phyloP scores from a whole-genome alignment of 495 filamentous ascomycete species.

The Lophiostoma macrostomum region DNA sequence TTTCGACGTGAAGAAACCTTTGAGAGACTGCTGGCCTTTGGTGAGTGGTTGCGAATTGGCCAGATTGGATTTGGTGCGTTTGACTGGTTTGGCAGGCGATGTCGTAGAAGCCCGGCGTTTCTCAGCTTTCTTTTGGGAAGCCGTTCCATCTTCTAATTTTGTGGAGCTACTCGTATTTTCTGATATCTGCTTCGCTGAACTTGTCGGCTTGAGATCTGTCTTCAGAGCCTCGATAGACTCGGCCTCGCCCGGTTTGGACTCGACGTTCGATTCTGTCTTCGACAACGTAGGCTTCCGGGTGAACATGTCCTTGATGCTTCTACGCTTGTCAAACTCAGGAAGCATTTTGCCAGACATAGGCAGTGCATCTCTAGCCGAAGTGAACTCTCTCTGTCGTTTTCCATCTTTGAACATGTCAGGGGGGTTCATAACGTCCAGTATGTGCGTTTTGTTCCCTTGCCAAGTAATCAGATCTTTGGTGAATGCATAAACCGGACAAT shows the following conservation, averaged over 20 bases:
- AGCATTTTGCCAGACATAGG: slow-evolving; percentile 79
- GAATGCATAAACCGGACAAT: slow-evolving; percentile 88
- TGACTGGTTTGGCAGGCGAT: slow-evolving; percentile 7
- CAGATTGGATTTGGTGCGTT: slow-evolving; percentile 38
- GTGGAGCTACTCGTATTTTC: no score
- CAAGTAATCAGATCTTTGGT: slow-evolving; percentile 61
- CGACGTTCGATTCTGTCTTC: not conserved
- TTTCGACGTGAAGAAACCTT: slow-evolving; percentile 66
- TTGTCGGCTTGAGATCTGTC: no score
- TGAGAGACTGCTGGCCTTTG: slow-evolving; percentile 70
- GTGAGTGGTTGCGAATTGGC: slow-evolving; percentile 28
- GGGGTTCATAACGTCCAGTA: slow-evolving; percentile 79
- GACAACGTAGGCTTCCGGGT: slow-evolving; percentile 48
- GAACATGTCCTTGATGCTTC: slow-evolving; percentile 94
- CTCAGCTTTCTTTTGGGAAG: slow-evolving; percentile 8
- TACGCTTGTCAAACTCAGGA: slow-evolving; percentile 79
- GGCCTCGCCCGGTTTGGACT: not conserved
- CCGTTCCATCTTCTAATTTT: no score
- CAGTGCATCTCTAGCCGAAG: slow-evolving; percentile 58
- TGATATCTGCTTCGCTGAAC: no score
- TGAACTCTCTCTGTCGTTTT: slow-evolving; percentile 61
- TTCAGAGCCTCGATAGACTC: no score
- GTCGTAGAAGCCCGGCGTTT: slow-evolving; percentile 16
- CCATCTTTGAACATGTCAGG: slow-evolving; percentile 71
- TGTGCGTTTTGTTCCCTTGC: slow-evolving; percentile 50